Evolutionary conservation across 2,329 filamentous ascomycete species (phyloP).

Genomic region (Phialemoniopsis sp.): DNA sequence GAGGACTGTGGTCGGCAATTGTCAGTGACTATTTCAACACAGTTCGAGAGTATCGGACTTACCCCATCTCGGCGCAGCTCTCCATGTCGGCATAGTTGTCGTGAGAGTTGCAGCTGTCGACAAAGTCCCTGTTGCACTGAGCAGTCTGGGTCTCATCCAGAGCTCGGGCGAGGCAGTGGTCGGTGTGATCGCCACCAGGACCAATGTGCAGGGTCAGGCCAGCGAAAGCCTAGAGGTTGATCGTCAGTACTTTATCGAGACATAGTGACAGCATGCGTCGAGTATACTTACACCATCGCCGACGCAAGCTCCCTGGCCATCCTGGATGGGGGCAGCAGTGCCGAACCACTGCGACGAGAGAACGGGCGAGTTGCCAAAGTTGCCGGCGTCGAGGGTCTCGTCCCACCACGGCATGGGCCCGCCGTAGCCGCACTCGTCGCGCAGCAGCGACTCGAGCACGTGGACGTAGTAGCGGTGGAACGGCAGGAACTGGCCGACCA

Average conservation of each 20-base stretch:
- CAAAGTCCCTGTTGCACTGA: slow-evolving; percentile 21
- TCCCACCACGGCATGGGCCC: slow-evolving; percentile 34
- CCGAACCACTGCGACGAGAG: slow-evolving; percentile 24
- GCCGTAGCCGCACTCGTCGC: slow-evolving; percentile 29
- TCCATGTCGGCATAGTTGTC: slow-evolving; percentile 22
- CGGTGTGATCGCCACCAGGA: slow-evolving; percentile 15
- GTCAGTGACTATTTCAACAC: background rate
- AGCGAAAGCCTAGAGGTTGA: slow-evolving; percentile 17
- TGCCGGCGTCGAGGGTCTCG: slow-evolving; percentile 27
- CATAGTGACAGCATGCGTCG: background rate
- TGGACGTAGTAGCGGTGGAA: slow-evolving; percentile 34
- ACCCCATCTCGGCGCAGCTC: slow-evolving; percentile 25
- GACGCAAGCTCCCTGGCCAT: slow-evolving; percentile 25
- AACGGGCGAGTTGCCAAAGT: slow-evolving; percentile 21
- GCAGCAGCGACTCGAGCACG: slow-evolving; percentile 28
- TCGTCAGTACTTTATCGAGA: background rate
- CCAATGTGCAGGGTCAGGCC: slow-evolving; percentile 22
- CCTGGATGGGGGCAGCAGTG: slow-evolving; percentile 16
- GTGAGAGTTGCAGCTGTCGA: slow-evolving; percentile 23
- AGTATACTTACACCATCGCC: slow-evolving; percentile 19
- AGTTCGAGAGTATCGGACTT: slow-evolving; percentile 8
- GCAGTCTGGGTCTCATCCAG: slow-evolving; percentile 23
- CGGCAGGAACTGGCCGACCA: slow-evolving; percentile 25
- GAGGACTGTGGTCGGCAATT: slow-evolving; percentile 15
- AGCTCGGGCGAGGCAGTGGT: slow-evolving; percentile 26